Evolutionary conservation across 371 early-diverging fungal genomes (phyloP).

Genomic region (Mucor lusitanicus): DNA sequence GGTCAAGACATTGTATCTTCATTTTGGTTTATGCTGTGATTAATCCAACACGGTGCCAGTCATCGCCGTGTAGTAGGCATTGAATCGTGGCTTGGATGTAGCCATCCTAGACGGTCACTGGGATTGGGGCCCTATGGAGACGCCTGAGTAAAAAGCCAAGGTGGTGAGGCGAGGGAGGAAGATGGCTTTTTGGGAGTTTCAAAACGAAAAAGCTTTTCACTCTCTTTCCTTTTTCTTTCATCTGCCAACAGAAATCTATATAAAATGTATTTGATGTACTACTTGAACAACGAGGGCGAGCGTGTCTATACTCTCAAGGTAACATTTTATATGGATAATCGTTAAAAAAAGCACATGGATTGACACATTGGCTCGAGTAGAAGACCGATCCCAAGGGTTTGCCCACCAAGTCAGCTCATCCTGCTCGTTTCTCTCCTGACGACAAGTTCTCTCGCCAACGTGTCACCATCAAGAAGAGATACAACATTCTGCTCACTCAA

Average conservation of each 20-base stretch:
- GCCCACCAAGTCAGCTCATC: conserved; percentile 95
- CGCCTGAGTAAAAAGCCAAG: too few relatives aligned
- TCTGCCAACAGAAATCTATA: conserved; percentile 3
- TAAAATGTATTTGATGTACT: conserved; percentile 96
- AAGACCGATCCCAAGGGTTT: conserved; percentile 79
- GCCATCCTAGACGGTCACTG: neutral
- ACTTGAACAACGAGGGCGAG: conserved; percentile 78
- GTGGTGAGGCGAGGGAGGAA: neutral
- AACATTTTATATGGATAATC: neutral
- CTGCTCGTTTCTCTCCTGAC: conserved; percentile 97
- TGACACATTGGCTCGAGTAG: conserved; percentile 45
- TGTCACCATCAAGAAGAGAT: conserved; percentile 96
- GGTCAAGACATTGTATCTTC: conserved; percentile 43
- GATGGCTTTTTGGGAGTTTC: conserved; percentile 1
- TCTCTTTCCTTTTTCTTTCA: neutral
- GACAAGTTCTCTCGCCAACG: conserved; percentile 98
- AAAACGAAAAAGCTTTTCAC: neutral
- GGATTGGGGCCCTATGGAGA: neutral
- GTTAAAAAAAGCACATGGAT: neutral
- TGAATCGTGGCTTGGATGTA: conserved; percentile 13
- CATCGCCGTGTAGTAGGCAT: neutral
- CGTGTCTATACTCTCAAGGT: conserved; percentile 98
- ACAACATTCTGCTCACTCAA: conserved; percentile 87
- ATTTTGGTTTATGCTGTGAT: conserved; percentile 6
- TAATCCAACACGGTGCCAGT: neutral